Base-by-base conservation (phyloP, 495 filamentous ascomycete genomes). In the Sordaria brevicollis region DNA sequence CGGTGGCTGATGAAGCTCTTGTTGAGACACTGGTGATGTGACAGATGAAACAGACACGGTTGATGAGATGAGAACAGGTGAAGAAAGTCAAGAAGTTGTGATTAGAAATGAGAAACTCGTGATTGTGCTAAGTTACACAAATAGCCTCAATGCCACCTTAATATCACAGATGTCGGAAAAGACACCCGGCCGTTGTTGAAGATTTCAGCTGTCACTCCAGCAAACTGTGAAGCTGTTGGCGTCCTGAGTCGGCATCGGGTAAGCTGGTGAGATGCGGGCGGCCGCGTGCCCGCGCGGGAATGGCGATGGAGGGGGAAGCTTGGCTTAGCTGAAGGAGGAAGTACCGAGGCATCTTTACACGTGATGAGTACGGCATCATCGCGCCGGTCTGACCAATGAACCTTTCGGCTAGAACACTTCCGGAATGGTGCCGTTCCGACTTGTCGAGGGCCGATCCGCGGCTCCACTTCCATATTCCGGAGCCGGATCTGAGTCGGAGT, bases 131-230 rank as follows among this genome's bases (percentile, higher is more conserved):
- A 33, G 25, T 54, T 54, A 54, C 4, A 54, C 19, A 25, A 13
- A 13, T 1, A 11, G 5, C 25, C 10, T 21, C 19, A 49, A 49
- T 25, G 41, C 9, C 19, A 25, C 10, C 41, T 19, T 4, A 49
- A 25, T 13, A 49, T 49, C 31, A 38, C 8, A n/a, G n/a, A 8
- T 15, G 5, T 9, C 35, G 21, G 37, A 62, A 67, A 65, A 49
- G 68, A 70, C 65, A 69, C 10, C 67, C 33, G 65, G 65, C 10
- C 17, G 25, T 21, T 41, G 19, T 34, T 70, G 71, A 68, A 71
- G 65, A 49, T 43, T 19, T 68, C 68, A 70, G 25, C 57, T 65
- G 11, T 57, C n/a, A n/a, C n/a, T n/a, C n/a, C n/a, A n/a, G n/a
- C 49, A 35, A 38, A 65, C 54, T 31, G 69, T 68, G 65, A 54